Percentiles rank a stretch among this genome's conserved stretches.
Evolutionary conservation across 805 yeast genomes (phyloP).

Genomic region (Zygosaccharomyces lentus): DNA sequence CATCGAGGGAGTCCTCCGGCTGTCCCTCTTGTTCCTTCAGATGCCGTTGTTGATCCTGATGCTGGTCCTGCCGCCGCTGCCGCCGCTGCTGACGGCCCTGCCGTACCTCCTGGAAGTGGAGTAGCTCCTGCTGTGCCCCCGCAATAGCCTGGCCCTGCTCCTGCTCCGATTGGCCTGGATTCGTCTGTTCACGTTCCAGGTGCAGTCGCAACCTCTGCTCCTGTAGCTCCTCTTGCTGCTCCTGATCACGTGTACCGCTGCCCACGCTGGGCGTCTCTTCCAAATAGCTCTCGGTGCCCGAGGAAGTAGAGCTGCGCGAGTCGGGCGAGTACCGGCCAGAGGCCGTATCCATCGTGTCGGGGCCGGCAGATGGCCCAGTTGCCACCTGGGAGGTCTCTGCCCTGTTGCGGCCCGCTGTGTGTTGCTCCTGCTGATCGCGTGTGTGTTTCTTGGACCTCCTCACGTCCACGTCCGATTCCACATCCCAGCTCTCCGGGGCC

Average conservation of each 20-base stretch:
- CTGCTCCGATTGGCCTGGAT: background rate
- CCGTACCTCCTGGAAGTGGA: no score
- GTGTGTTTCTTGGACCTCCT: constrained; percentile 16
- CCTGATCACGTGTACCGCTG: background rate
- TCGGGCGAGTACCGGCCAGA: background rate
- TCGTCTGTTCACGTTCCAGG: background rate
- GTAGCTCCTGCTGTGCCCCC: background rate
- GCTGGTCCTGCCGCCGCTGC: background rate
- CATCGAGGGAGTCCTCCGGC: background rate
- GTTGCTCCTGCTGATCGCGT: constrained; percentile 9
- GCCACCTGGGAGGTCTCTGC: background rate
- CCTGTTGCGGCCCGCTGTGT: background rate
- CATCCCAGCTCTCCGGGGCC: constrained; percentile 63
- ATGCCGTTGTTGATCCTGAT: background rate
- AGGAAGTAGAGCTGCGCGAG: background rate
- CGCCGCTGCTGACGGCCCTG: background rate
- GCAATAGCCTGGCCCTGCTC: background rate
- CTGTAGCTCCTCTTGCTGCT: background rate
- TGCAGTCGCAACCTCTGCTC: background rate
- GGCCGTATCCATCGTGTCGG: background rate
- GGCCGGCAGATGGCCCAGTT: background rate
- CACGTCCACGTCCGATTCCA: constrained; percentile 33
- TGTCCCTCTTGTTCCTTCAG: background rate
- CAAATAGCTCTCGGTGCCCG: constrained; percentile 1
- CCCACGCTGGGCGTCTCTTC: background rate